Evolutionary conservation across 164 flowering plant species (phyloP).

Genomic region (Macadamia tetraphylla): DNA sequence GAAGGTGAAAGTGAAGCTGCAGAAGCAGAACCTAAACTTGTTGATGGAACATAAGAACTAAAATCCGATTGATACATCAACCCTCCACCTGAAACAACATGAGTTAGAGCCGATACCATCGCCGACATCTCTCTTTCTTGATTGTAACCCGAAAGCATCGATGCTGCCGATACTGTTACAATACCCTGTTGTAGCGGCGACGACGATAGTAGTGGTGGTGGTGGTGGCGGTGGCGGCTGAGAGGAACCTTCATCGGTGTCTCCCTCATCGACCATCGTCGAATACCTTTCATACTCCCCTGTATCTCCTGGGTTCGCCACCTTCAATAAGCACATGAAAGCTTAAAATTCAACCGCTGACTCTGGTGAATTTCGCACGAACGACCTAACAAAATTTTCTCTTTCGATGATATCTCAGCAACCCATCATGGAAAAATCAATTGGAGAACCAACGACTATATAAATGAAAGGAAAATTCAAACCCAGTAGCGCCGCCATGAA

Average conservation of each 20-base stretch:
- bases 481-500: conserved; percentile 5
- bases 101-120: conserved; percentile 50
- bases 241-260: conserved; percentile 5
- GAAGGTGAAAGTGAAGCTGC: background rate
- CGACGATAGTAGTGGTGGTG: background rate
- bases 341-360: background rate
- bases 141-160: conserved; percentile 22
- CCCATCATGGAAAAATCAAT: background rate
- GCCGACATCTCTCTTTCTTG: conserved; percentile 42
- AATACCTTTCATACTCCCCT: conserved; percentile 15
- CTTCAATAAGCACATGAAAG: conserved; percentile 31
- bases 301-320: conserved; percentile 41
- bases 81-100: conserved; percentile 45
- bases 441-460: background rate
- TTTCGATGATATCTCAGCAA: background rate
- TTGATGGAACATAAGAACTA: conserved; percentile 9
- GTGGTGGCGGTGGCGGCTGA: background rate
- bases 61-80: background rate
- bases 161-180: background rate
- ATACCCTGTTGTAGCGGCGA: background rate
- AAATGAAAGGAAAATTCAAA: background rate
- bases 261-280: conserved; percentile 4
- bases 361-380: background rate
- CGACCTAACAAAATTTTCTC: background rate
- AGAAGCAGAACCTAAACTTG: conserved; percentile 5